A percentile compares a stretch with the other conserved stretches of the same genome.
phyloP scores from a whole-genome alignment of 2,329 filamentous ascomycete genomes.

The Diaporthe eres region DNA sequence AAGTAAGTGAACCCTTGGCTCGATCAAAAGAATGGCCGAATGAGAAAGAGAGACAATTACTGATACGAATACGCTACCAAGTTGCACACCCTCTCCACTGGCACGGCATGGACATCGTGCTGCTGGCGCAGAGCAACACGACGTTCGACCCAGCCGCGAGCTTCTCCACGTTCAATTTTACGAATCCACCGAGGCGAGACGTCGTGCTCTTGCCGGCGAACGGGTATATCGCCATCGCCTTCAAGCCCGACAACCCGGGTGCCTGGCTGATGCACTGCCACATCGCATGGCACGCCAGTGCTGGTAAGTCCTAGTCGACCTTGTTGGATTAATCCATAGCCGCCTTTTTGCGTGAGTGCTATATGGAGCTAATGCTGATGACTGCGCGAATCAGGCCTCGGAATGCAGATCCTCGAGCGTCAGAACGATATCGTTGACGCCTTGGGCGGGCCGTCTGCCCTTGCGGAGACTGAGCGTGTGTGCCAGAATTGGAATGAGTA shows the following conservation, averaged over 20 bases:
- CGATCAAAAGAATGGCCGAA: neutral
- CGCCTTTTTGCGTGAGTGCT: too few species aligned
- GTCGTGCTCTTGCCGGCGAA: constrained; percentile 52
- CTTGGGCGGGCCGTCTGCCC: constrained; percentile 34
- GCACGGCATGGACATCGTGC: constrained; percentile 50
- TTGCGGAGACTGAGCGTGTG: constrained; percentile 36
- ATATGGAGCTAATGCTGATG: neutral
- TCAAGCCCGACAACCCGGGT: constrained; percentile 58
- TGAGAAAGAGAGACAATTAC: neutral
- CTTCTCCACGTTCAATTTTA: constrained; percentile 47
- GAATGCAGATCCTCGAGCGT: constrained; percentile 37
- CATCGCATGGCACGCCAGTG: constrained; percentile 59
- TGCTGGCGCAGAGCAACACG: constrained; percentile 47
- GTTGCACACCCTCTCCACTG: constrained; percentile 44
- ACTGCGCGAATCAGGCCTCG: constrained; percentile 23
- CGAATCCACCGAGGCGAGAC: constrained; percentile 56
- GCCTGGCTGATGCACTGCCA: constrained; percentile 59
- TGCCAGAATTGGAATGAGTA: constrained; percentile 38
- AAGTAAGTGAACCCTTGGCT: neutral
- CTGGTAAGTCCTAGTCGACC: constrained; percentile 19
- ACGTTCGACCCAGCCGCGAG: constrained; percentile 40
- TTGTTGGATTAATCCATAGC: neutral
- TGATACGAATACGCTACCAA: neutral
- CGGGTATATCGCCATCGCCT: constrained; percentile 56
- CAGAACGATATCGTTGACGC: constrained; percentile 27